Evolutionary conservation across 2,329 filamentous ascomycete species (phyloP).

Genomic region (Colletotrichum chrysophilum): DNA sequence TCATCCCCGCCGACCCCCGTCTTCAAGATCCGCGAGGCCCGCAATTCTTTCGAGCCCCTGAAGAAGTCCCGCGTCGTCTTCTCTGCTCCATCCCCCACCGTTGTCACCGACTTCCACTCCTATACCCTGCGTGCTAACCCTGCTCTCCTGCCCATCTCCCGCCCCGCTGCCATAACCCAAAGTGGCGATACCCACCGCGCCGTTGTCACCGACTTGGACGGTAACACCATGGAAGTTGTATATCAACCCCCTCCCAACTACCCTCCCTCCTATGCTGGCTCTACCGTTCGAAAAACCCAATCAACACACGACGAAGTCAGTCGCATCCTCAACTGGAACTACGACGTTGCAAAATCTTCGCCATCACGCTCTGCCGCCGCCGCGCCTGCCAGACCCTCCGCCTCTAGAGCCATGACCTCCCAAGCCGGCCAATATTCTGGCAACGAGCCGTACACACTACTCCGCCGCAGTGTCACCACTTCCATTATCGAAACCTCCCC

Average conservation of each 20-base stretch:
- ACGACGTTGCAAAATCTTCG: constrained; percentile 40
- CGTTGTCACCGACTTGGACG: constrained; percentile 79
- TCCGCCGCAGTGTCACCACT: constrained; percentile 39
- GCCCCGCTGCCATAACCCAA: constrained; percentile 43
- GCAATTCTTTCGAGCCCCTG: constrained; percentile 42
- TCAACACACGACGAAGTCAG: constrained; percentile 44
- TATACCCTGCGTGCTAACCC: constrained; percentile 68
- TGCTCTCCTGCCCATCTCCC: constrained; percentile 50
- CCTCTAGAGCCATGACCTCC: constrained; percentile 23
- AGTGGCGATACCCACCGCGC: constrained; percentile 44
- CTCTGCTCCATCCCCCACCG: constrained; percentile 67
- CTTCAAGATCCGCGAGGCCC: constrained; percentile 50
- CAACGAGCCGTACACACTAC: constrained; percentile 29
- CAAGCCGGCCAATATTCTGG: constrained; percentile 24
- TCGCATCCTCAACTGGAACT: constrained; percentile 56
- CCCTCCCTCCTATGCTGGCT: constrained; percentile 36
- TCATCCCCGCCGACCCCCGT: constrained; percentile 38
- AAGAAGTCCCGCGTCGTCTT: constrained; percentile 64
- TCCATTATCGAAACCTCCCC: constrained; percentile 31
- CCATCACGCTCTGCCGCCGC: not conserved
- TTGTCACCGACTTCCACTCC: constrained; percentile 75
- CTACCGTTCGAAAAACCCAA: constrained; percentile 37
- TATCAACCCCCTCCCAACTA: constrained; percentile 49
- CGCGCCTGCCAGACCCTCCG: not conserved
- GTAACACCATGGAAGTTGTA: constrained; percentile 83